Conservation (phyloP, 1,139 yeast genomes). For the Ogataea hybrid region DNA sequence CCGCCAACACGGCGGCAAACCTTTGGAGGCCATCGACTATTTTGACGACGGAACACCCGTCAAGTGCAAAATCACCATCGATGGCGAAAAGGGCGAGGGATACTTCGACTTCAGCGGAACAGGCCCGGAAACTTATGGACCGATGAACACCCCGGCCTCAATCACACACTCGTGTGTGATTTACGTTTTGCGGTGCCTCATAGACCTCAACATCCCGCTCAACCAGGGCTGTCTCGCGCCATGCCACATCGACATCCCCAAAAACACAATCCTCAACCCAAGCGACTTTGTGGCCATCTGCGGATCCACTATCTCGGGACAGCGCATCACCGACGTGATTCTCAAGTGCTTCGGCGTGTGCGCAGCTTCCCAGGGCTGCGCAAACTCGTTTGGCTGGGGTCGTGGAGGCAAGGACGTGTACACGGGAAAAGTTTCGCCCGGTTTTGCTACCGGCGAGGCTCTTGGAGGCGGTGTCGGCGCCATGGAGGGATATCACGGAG, state of each 20-base stretch:
- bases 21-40: constrained; percentile 29
- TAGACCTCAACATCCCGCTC: constrained; percentile 40
- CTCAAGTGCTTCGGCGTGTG: constrained; percentile 39
- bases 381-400: constrained; percentile 41
- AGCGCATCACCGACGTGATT: constrained; percentile 38
- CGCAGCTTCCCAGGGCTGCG: constrained; percentile 34
- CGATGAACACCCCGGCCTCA: constrained; percentile 39
- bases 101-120: constrained; percentile 53
- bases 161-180: constrained; percentile 39
- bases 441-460: constrained; percentile 41
- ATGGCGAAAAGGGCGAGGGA: constrained; percentile 33
- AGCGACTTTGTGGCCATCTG: constrained; percentile 41
- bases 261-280: constrained; percentile 38
- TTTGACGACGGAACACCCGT: constrained; percentile 33
- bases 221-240: constrained; percentile 43
- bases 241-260: constrained; percentile 37
- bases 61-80: constrained; percentile 33
- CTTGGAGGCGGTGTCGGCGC: constrained; percentile 39
- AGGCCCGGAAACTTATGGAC: constrained; percentile 36
- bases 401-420: constrained; percentile 35
- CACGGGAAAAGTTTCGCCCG: constrained; percentile 27
- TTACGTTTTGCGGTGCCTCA: constrained; percentile 38
- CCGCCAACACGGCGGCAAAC: constrained; percentile 18
- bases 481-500: constrained; percentile 27
- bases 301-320: constrained; percentile 41